Evolutionary conservation across 176 grass and related monocot genomes (phyloP).

Genomic region (Tuctoria greenei): DNA sequence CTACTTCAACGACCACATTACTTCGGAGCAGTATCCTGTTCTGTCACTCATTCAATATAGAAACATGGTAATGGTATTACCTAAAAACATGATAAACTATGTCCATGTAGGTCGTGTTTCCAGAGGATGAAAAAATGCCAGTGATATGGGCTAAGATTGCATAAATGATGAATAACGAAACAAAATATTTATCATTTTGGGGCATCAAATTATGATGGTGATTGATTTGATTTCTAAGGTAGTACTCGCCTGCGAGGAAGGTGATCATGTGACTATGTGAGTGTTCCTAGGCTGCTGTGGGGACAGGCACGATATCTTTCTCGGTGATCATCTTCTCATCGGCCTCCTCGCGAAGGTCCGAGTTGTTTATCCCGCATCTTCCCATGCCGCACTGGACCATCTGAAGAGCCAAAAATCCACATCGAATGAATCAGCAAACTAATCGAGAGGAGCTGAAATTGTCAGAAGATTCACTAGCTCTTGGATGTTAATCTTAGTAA

Average conservation of each 20-base stretch:
- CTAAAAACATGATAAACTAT: constrained; percentile 64
- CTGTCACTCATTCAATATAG: neutral
- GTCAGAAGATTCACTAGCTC: neutral
- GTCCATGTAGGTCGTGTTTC: constrained; percentile 67
- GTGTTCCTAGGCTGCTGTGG: constrained; percentile 67
- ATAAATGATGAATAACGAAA: constrained; percentile 77
- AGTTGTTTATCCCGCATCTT: constrained; percentile 58
- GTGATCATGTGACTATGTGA: constrained; percentile 84
- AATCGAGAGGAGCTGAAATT: neutral
- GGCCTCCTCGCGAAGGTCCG: constrained; percentile 29
- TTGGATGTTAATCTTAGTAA: neutral
- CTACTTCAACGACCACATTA: constrained; percentile 65
- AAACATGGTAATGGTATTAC: no score
- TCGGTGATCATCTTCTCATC: constrained; percentile 87
- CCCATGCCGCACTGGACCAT: constrained; percentile 87
- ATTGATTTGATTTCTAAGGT: neutral
- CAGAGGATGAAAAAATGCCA: constrained; percentile 73
- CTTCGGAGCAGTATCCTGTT: constrained; percentile 15
- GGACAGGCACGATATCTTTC: constrained; percentile 51
- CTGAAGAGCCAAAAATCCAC: no score
- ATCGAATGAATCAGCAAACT: no score
- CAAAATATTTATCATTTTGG: neutral
- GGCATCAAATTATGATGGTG: neutral
- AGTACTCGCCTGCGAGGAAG: constrained; percentile 69
- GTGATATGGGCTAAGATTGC: constrained; percentile 70